A percentile compares a stretch with the other conserved stretches of the same genome.
Conservation (phyloP, 2,329 filamentous ascomycete genomes). For the Penicillium occitanis region DNA sequence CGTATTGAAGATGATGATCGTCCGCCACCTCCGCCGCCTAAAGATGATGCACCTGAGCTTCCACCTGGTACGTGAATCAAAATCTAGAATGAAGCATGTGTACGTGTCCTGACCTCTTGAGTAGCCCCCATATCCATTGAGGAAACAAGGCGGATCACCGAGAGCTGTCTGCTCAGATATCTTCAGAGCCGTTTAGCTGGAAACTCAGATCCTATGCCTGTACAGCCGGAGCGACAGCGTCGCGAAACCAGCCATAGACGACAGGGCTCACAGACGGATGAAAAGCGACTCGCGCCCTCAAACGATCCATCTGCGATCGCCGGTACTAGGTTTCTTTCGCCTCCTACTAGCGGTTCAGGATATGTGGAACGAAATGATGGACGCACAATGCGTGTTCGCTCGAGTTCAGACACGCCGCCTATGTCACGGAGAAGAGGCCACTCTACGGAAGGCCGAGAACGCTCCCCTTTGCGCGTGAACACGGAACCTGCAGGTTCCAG, state of each 20-base stretch:
- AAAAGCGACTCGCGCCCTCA: neutral
- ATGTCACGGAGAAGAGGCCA: constrained; percentile 25
- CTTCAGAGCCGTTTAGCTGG: constrained; percentile 43
- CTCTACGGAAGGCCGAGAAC: constrained; percentile 24
- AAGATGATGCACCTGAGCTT: constrained; percentile 22
- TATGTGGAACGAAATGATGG: constrained; percentile 25
- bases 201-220: constrained; percentile 15
- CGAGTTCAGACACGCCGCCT: constrained; percentile 33
- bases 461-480: constrained; percentile 24
- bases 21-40: constrained; percentile 24
- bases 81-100: neutral
- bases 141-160: constrained; percentile 59
- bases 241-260: neutral
- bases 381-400: constrained; percentile 27
- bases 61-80: constrained; percentile 29
- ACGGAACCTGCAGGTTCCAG: constrained; percentile 26
- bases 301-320: neutral
- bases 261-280: neutral
- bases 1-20: constrained; percentile 21
- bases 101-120: constrained; percentile 24
- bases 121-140: constrained; percentile 58
- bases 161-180: constrained; percentile 55
- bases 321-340: constrained; percentile 11
- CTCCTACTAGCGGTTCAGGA: constrained; percentile 12
- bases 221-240: neutral